phyloP scores from a whole-genome alignment of 1,284 basidiomycete species.

The Melampsora abietis-canadensis region DNA sequence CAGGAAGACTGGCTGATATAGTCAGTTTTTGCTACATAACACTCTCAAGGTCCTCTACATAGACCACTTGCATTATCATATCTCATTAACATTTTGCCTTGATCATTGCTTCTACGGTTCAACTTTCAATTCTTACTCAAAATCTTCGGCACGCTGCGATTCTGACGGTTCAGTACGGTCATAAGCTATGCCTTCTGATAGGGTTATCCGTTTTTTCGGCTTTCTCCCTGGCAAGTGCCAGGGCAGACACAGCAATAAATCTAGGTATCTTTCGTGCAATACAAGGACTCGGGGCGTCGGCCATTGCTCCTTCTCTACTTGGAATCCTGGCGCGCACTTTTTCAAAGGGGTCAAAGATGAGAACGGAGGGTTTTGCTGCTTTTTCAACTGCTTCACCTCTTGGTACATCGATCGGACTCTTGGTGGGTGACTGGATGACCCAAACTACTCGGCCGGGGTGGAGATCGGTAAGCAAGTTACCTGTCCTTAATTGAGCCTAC shows the following conservation, averaged over 20 bases:
- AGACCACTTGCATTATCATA: not conserved
- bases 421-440: constrained; percentile 33
- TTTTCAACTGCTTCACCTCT: constrained; percentile 29
- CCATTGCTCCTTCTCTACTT: constrained; percentile 30
- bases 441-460: constrained; percentile 24
- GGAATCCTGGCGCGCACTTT: constrained; percentile 25
- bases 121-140: too few species aligned
- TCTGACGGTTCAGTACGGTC: constrained; percentile 15
- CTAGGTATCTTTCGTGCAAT: constrained; percentile 31
- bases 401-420: constrained; percentile 26
- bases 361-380: constrained; percentile 24
- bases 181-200: constrained; percentile 28
- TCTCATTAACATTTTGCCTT: not conserved
- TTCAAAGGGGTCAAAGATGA: constrained; percentile 4
- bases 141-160: not conserved
- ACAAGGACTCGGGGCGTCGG: constrained; percentile 37
- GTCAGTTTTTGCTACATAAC: constrained; percentile 11
- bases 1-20: constrained; percentile 31
- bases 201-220: constrained; percentile 6
- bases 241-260: constrained; percentile 11
- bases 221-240: constrained; percentile 18
- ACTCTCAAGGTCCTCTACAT: not conserved
- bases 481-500: not conserved
- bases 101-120: too few species aligned
- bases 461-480: constrained; percentile 19